phyloP scores from a whole-genome alignment of 139 green algal species.

The Picochlorum sp. region DNA sequence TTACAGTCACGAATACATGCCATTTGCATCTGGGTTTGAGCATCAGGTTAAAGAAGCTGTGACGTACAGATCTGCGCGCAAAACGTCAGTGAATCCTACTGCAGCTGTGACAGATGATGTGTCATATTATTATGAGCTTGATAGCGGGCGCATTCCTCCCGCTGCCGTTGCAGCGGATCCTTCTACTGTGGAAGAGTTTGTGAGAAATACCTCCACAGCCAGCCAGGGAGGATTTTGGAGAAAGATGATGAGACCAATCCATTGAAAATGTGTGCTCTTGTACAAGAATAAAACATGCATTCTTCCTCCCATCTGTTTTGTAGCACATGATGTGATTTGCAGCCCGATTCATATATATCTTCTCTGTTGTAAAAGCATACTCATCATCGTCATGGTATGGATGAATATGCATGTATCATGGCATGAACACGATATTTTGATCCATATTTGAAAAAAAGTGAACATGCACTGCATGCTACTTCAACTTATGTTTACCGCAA shows the following conservation, averaged over 20 bases:
- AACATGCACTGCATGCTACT: too few relatives aligned
- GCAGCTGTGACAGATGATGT: constrained; percentile 15
- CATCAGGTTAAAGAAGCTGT: neutral
- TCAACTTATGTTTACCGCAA: too few relatives aligned
- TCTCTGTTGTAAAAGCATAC: too few relatives aligned
- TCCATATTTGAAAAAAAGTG: too few relatives aligned
- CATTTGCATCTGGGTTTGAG: constrained; percentile 15
- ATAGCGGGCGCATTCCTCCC: neutral
- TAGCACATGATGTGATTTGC: too few relatives aligned
- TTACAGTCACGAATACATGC: constrained; percentile 14
- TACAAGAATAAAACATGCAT: neutral
- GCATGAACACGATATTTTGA: too few relatives aligned
- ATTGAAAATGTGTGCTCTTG: too few relatives aligned
- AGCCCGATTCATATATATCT: too few relatives aligned
- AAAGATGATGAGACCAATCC: constrained; percentile 2
- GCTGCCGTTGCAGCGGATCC: constrained; percentile 3
- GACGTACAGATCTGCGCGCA: constrained; percentile 1
- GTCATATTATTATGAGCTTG: constrained; percentile 7
- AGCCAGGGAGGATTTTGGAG: neutral
- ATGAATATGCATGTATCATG: too few relatives aligned
- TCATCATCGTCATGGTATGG: too few relatives aligned
- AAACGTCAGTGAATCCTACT: neutral
- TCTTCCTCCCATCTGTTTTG: neutral
- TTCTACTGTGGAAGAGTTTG: constrained; percentile 2
- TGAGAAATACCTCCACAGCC: constrained; percentile 12